Evolutionary conservation across 1,284 basidiomycete species (phyloP).

Genomic region (Tilletiaria anomala): DNA sequence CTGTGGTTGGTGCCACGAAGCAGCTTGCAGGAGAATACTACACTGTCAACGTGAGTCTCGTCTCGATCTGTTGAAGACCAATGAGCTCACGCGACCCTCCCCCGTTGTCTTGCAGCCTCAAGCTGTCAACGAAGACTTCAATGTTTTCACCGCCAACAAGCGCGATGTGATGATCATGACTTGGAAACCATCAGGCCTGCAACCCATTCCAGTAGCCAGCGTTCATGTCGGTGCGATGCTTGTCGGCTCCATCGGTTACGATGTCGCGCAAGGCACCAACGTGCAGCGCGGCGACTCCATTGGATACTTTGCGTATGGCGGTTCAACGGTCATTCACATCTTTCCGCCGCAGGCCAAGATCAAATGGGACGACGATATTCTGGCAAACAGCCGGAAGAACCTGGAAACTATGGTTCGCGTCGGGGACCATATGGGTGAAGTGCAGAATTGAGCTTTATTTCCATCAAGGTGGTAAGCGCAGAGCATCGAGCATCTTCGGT

Average conservation of each 20-base stretch:
- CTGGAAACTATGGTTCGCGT: slow-evolving; percentile 12
- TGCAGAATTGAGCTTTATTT: no score
- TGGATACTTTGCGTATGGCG: slow-evolving; percentile 9
- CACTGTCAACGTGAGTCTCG: slow-evolving; percentile 13
- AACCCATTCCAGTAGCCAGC: no score
- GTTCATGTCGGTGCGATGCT: slow-evolving; percentile 12
- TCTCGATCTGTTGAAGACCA: not conserved
- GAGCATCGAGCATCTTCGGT: no score
- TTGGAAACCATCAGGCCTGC: no score
- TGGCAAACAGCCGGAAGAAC: slow-evolving; percentile 2
- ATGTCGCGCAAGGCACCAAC: not conserved
- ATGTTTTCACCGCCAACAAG: slow-evolving; percentile 27
- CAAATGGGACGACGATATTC: slow-evolving; percentile 10
- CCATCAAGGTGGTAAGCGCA: no score
- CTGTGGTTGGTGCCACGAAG: slow-evolving; percentile 1
- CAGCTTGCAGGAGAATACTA: slow-evolving; percentile 8
- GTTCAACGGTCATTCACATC: slow-evolving; percentile 7
- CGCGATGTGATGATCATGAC: slow-evolving; percentile 17
- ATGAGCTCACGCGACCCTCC: no score
- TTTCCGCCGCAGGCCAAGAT: slow-evolving; percentile 10
- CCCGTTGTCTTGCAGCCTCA: no score
- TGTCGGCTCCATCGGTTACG: slow-evolving; percentile 9
- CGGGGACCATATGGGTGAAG: no score
- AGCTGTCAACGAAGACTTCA: slow-evolving; percentile 27
- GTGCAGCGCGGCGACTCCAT: slow-evolving; percentile 8